A percentile compares a stretch with the other conserved stretches of the same genome.
These are phyloP conservation scores for Boletus nobilissimus DNA, from an alignment of 1,284 basidiomycete species.

Conservation along the genomic window DNA sequence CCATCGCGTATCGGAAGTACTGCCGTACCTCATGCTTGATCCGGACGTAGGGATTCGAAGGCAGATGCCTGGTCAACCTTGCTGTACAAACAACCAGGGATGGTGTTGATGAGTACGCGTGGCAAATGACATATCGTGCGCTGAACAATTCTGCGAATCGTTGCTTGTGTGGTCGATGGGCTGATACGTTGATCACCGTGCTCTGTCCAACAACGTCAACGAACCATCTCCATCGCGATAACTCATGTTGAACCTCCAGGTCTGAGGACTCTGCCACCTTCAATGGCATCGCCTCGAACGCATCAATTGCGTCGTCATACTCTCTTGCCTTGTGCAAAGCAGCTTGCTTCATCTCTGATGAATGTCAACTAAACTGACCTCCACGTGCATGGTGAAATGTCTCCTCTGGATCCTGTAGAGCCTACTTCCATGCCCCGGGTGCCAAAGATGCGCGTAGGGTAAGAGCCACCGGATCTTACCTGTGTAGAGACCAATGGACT, in stretches of 20 bases:
- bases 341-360: background rate
- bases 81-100: background rate
- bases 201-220: background rate
- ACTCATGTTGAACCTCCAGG: background rate
- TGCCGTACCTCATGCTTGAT: slow-evolving; percentile 5
- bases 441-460: background rate
- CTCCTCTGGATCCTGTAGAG: background rate
- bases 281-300: background rate
- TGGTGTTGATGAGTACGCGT: background rate
- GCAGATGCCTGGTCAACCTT: background rate
- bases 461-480: background rate
- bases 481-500: background rate
- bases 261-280: background rate
- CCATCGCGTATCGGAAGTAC: slow-evolving; percentile 1
- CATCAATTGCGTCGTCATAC: background rate
- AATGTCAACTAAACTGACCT: background rate
- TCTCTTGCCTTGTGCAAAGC: background rate
- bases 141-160: background rate
- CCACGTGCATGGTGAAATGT: background rate
- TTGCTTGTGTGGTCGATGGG: background rate
- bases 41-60: background rate
- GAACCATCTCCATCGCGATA: background rate
- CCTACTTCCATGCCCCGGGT: background rate
- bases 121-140: background rate
- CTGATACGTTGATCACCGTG: background rate